Base-by-base conservation (phyloP, 75 land plant genomes). In the Sequoiadendron giganteum region DNA sequence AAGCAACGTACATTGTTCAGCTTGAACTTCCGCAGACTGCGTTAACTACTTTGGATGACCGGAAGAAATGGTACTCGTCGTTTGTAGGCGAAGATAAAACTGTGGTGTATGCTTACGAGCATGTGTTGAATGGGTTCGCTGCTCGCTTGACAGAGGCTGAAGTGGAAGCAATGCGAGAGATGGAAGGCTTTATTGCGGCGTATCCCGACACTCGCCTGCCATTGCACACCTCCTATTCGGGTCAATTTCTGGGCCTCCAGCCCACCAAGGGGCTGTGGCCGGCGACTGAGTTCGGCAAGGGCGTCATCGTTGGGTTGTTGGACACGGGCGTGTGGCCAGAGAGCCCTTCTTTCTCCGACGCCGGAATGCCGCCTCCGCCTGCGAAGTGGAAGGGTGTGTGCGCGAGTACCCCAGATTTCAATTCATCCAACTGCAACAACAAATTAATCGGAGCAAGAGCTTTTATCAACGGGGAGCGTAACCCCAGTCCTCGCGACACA, bases 321-420 rank as follows among this genome's bases (percentile, higher is more conserved):
- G 99, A 97, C 88, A 93, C 97, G 38, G 99, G 97, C 19, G 92
- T 94, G 0, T 95, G 95, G 93, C 95, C 95, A 11, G 95, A 94
- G 90, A 91, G 93, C 77, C 91, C 90, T 36, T 94, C 96, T 89
- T 95, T 95, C 86, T 85, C 55, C 76, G 97, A 94, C 86, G 48
- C 43, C 7, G 95, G 93, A 28, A 72, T 95, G 87, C n/a, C 85
- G 25, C 86, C 91, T 1, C 87, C 88, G 9, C 97, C 97, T 0
- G 65, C 91, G 3, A 90, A 85, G 14, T 95, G 97, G 97, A 92
- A 88, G 78, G 97, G 97, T 9, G 86, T 54, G 2, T 95, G 97
- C 86, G 94, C 91, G 65, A 75, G 87, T 11, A 93, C 94, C 19
- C 86, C 93, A 0, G 87, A 85, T 21, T 94, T 94, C 85, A 54